Percentiles rank a stretch among this genome's conserved stretches.
These are phyloP conservation scores for Carex littledalei DNA, from an alignment of 176 grass and related monocot species.

Conservation along the genomic window DNA sequence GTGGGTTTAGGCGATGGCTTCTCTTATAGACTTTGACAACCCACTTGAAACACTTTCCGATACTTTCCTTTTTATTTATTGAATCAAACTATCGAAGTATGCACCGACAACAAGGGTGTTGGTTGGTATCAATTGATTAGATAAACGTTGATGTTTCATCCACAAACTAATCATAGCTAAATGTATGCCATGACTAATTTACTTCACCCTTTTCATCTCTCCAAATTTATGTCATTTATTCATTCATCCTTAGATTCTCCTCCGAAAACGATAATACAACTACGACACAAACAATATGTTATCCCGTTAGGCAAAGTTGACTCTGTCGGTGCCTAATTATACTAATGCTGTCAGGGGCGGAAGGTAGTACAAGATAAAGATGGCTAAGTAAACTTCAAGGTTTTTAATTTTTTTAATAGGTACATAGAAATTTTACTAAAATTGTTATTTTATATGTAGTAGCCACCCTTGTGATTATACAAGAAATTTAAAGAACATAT, in stretches of 20 bases:
- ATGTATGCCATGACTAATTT: neutral
- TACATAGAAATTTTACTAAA: too few relatives aligned
- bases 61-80: neutral
- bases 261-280: neutral
- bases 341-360: neutral
- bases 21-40: neutral
- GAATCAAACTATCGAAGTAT: neutral
- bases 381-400: too few relatives aligned
- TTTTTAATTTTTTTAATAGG: too few relatives aligned
- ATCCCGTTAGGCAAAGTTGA: neutral
- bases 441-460: too few relatives aligned
- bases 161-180: neutral
- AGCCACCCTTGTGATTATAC: too few relatives aligned
- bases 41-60: neutral
- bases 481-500: too few relatives aligned
- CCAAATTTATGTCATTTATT: neutral
- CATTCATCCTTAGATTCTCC: neutral
- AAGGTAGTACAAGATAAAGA: too few relatives aligned
- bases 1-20: constrained; percentile 1
- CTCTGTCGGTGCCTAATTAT: neutral
- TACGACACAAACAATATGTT: neutral
- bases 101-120: neutral
- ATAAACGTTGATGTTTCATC: neutral
- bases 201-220: neutral
- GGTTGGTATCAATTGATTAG: neutral